Conservation (phyloP, 2,329 filamentous ascomycete genomes). For the Aspergillus sp. region DNA sequence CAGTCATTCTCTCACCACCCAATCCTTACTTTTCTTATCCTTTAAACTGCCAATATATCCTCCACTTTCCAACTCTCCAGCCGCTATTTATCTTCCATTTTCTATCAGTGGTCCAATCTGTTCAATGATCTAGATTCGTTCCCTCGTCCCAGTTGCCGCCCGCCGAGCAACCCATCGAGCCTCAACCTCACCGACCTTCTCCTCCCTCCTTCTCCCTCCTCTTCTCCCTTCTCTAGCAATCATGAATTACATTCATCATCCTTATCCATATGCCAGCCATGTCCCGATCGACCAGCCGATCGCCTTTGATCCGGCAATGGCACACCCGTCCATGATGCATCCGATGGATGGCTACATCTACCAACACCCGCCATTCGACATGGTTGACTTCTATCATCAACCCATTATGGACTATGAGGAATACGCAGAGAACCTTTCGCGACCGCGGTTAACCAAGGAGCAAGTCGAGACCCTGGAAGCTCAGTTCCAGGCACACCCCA, state of each 20-base stretch:
- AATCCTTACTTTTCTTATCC: not conserved
- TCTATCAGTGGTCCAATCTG: not conserved
- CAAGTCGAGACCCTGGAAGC: constrained; percentile 51
- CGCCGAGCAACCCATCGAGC: not conserved
- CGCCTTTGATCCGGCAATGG: constrained; percentile 36
- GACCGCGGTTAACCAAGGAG: constrained; percentile 52
- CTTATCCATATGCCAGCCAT: constrained; percentile 37
- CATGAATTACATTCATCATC: constrained; percentile 43
- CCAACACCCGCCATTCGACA: constrained; percentile 40
- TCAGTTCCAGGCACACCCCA: constrained; percentile 51
- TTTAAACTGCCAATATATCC: not conserved
- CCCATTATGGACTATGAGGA: constrained; percentile 48
- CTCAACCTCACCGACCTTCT: constrained; percentile 2
- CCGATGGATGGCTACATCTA: constrained; percentile 40
- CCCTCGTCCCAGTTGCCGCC: constrained; percentile 3
- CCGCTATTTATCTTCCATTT: constrained; percentile 1
- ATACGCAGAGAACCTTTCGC: constrained; percentile 48
- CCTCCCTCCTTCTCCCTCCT: constrained; percentile 5
- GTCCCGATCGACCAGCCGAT: constrained; percentile 40
- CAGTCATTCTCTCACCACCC: not conserved
- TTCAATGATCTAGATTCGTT: constrained; percentile 12
- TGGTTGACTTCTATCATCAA: constrained; percentile 43
- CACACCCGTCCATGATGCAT: constrained; percentile 39
- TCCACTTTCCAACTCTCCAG: not conserved
- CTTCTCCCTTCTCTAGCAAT: constrained; percentile 15